Evolutionary conservation across 345 rosid genomes (phyloP).

Genomic region (Gossypium ekmanianum): DNA sequence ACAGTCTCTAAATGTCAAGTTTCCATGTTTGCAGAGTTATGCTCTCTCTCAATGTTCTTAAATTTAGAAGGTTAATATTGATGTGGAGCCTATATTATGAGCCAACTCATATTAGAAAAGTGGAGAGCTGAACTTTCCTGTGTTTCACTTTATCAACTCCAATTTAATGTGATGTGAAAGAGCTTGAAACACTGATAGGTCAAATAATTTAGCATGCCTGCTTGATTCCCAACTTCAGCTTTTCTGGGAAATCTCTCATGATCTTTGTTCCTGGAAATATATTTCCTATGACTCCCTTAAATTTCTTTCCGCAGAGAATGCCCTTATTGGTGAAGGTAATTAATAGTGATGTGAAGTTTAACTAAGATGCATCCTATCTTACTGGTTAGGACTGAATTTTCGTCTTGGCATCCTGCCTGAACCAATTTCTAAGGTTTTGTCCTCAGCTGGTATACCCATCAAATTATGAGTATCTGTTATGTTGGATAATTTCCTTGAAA

Average conservation of each 20-base stretch:
- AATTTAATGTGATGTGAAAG: background rate
- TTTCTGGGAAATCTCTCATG: slow-evolving; percentile 2
- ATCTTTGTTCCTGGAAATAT: background rate
- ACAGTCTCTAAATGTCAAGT: slow-evolving; percentile 5
- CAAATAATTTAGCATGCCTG: background rate
- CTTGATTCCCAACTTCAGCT: background rate
- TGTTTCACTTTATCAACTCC: background rate
- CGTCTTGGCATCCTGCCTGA: slow-evolving; percentile 5
- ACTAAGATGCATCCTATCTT: slow-evolving; percentile 1
- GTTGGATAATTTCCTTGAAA: slow-evolving; percentile 1
- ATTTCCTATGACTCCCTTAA: background rate
- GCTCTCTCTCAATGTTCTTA: background rate
- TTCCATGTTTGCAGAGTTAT: background rate
- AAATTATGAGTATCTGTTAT: background rate
- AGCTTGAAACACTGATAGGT: slow-evolving; percentile 7
- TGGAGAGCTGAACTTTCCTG: background rate
- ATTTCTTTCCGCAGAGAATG: background rate
- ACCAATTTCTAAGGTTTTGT: slow-evolving; percentile 2
- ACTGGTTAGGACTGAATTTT: slow-evolving; percentile 4
- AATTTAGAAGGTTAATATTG: background rate
- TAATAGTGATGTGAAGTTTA: background rate
- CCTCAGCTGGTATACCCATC: background rate
- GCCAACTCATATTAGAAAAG: background rate
- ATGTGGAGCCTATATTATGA: background rate
- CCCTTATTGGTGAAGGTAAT: background rate